Evolutionary conservation across 768 basidiomycete species (phyloP), one percentile per base, ranked within the genome.

Genomic region (Boletus rubroflammeus): DNA sequence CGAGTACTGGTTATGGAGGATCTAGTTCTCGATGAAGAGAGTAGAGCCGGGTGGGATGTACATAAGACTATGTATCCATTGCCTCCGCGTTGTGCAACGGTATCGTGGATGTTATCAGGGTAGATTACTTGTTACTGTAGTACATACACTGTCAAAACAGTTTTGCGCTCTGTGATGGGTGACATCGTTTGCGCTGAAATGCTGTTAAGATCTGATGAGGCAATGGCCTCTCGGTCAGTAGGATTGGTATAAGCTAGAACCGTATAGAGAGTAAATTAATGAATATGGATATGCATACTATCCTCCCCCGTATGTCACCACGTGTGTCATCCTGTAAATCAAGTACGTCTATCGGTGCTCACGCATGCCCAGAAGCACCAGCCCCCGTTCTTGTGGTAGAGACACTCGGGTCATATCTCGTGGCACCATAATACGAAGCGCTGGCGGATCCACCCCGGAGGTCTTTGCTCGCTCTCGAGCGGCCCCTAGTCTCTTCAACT

Each of bases 1-100:
- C 81, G 34, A 90, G 89, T 64, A 88, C 89, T 15, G 92, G 90
- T 0, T 81, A 87, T 52, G 93, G 92, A 29, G 84, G 90, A 26
- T 88, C 90, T 5, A 83, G 71, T 56, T 84, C 86, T 26, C 77
- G 90, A 56, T 93, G 62, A 73, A 69, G 69, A 63, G 9, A 63
- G 9, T 13, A 6, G 41, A 35, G 25, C 19, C 2, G 11, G 35
- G 31, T 48, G 32, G 26, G 17, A 47, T 36, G 31, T 39, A 46
- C 5, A 42, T 42, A 32, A 55, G 50, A 43, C 26, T 39, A 9
- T 47, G 31, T 38, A 28, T 52, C 38, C 17, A 32, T 34, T 17
- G 6, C 34, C 47, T 21, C 34, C 36, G 41, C 10, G 26, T 35
- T 11, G 15, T 47, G n/a, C 38, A 10, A 39, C 28, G 1, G 47